Conservation (phyloP, 2,329 filamentous ascomycete genomes). For the Talaromyces sp. region DNA sequence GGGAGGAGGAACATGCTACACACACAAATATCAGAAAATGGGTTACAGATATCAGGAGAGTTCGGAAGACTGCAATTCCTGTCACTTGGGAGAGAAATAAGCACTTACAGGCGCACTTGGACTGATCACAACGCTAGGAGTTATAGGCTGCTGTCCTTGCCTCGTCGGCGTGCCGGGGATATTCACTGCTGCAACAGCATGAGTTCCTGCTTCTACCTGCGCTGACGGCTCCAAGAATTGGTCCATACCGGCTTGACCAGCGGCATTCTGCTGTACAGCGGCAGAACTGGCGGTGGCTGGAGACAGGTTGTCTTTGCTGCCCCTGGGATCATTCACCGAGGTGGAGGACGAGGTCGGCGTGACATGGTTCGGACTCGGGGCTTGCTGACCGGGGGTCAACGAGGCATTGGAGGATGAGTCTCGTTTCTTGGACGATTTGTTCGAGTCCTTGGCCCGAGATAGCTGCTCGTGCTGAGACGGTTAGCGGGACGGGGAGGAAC, state of each 20-base stretch:
- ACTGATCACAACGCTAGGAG: slow-evolving; percentile 89
- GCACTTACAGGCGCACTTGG: slow-evolving; percentile 80
- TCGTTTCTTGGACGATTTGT: slow-evolving; percentile 71
- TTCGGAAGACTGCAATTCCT: background rate
- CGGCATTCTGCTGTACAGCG: slow-evolving; percentile 20
- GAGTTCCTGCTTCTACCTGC: slow-evolving; percentile 19
- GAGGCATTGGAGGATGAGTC: slow-evolving; percentile 59
- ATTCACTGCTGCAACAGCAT: slow-evolving; percentile 29
- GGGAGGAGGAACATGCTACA: slow-evolving; percentile 81
- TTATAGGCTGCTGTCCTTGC: slow-evolving; percentile 55
- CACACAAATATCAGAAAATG: background rate
- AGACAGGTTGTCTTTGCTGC: slow-evolving; percentile 57
- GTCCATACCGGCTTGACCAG: slow-evolving; percentile 24
- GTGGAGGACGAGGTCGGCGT: slow-evolving; percentile 89
- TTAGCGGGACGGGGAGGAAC: slow-evolving; percentile 34
- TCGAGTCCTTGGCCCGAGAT: slow-evolving; percentile 80
- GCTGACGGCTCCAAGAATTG: slow-evolving; percentile 36
- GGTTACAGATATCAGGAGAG: background rate
- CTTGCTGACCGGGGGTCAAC: slow-evolving; percentile 35
- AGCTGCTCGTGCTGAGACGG: slow-evolving; percentile 68
- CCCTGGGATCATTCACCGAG: slow-evolving; percentile 76
- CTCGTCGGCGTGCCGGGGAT: slow-evolving; percentile 59
- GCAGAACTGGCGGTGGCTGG: slow-evolving; percentile 27
- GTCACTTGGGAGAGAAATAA: background rate
- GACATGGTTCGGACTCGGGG: slow-evolving; percentile 54